Conservation (phyloP, 176 grass and related monocot species). For the Raddia distichophylla region DNA sequence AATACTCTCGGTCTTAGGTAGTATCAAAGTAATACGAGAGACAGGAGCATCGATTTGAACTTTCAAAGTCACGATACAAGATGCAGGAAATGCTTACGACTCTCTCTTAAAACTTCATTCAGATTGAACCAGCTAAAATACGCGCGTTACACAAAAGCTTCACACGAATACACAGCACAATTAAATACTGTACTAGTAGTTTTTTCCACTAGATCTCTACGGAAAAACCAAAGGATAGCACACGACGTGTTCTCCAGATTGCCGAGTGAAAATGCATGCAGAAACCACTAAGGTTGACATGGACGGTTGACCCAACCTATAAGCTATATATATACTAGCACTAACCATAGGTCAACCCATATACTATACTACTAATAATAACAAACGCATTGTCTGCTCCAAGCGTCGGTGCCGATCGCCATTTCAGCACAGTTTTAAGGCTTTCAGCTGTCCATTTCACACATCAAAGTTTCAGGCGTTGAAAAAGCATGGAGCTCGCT, state of each 20-base stretch:
- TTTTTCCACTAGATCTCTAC: background rate
- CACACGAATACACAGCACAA: background rate
- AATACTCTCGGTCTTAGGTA: background rate
- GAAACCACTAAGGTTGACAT: background rate
- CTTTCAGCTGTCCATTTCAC: background rate
- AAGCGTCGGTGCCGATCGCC: constrained; percentile 25
- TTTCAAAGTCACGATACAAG: background rate
- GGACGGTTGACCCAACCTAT: background rate
- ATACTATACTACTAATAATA: too few species aligned
- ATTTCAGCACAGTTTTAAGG: background rate
- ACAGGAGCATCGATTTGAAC: background rate
- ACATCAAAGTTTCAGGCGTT: background rate
- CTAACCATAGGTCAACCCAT: background rate
- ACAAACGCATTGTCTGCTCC: background rate
- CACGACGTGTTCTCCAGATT: background rate
- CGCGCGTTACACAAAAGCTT: background rate
- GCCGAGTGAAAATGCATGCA: background rate
- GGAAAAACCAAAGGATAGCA: background rate
- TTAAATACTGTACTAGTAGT: background rate
- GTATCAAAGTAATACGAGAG: background rate
- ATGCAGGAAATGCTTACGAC: background rate
- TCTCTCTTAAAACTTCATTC: background rate
- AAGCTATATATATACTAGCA: background rate
- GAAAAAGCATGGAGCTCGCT: background rate
- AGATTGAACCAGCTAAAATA: background rate